Conservation (phyloP, 306 rosid species). For the Medicago lupulina region DNA sequence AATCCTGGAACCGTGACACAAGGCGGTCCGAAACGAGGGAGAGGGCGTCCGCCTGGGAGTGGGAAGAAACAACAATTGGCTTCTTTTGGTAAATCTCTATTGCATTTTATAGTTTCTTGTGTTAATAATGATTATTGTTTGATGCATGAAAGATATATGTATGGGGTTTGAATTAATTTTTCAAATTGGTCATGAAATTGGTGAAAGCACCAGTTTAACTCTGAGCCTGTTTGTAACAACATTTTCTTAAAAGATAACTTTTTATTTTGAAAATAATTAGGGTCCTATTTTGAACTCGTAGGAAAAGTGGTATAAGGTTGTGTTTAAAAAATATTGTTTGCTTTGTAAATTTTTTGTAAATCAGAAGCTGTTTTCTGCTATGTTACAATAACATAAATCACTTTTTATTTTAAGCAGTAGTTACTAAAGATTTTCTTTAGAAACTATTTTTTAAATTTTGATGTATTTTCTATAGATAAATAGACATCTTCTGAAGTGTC, state of each 20-base stretch:
- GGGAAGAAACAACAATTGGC: slow-evolving; percentile 91
- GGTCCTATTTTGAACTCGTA: neutral
- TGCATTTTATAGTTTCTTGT: slow-evolving; percentile 22
- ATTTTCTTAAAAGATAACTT: neutral
- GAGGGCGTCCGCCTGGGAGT: slow-evolving; percentile 90
- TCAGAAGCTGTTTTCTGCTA: neutral
- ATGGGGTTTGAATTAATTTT: slow-evolving; percentile 19
- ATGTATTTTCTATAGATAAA: neutral
- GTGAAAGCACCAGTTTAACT: slow-evolving; percentile 3
- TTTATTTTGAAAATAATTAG: neutral
- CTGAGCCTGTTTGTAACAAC: neutral
- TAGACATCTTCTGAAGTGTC: neutral
- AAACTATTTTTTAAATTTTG: neutral
- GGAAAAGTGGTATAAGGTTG: neutral
- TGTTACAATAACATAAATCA: neutral
- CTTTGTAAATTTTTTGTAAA: too few relatives aligned
- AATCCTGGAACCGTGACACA: slow-evolving; percentile 55
- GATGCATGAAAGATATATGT: slow-evolving; percentile 27
- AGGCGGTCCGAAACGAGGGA: slow-evolving; percentile 65
- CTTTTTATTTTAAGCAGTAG: neutral
- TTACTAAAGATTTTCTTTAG: neutral
- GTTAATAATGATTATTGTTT: slow-evolving; percentile 28
- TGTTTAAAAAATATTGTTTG: neutral
- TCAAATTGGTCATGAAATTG: slow-evolving; percentile 2
- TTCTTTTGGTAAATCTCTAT: slow-evolving; percentile 65